These are phyloP conservation scores for Pneumocystis canis DNA, from an alignment of 1,139 yeast genomes.

Conservation along the genomic window DNA sequence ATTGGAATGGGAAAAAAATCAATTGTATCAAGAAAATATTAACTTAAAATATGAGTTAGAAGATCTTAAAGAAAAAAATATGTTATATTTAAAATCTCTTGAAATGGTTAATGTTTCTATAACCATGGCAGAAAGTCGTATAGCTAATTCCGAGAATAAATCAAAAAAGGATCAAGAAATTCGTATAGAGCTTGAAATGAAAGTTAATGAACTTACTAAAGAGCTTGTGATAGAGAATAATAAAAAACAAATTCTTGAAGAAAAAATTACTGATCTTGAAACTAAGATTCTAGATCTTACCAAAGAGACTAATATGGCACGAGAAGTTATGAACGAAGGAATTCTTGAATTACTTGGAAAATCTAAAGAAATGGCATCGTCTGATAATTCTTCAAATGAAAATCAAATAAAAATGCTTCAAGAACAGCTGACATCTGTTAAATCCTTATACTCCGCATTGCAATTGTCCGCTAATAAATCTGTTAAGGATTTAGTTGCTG, in stretches of 20 bases:
- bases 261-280: not conserved
- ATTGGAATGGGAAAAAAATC: not conserved
- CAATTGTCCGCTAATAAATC: slow-evolving; percentile 1
- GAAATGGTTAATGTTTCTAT: slow-evolving; percentile 3
- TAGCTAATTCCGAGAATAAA: not conserved
- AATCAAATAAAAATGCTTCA: not conserved
- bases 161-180: not conserved
- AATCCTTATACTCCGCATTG: not conserved
- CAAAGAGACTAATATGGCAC: not conserved
- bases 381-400: not conserved
- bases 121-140: not conserved
- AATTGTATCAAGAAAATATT: not conserved
- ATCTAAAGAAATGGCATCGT: not conserved
- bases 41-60: slow-evolving; percentile 1
- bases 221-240: not conserved
- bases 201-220: not conserved
- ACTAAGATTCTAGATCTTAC: not conserved
- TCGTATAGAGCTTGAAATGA: not conserved
- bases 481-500: slow-evolving; percentile 2
- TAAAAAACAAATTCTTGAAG: not conserved
- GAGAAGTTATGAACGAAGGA: not conserved
- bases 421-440: not conserved
- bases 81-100: not conserved
- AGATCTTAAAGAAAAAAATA: slow-evolving; percentile 1
- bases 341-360: not conserved